phyloP scores from a whole-genome alignment of 1,284 basidiomycete genomes.

The Cryptococcus jaspeensis region DNA sequence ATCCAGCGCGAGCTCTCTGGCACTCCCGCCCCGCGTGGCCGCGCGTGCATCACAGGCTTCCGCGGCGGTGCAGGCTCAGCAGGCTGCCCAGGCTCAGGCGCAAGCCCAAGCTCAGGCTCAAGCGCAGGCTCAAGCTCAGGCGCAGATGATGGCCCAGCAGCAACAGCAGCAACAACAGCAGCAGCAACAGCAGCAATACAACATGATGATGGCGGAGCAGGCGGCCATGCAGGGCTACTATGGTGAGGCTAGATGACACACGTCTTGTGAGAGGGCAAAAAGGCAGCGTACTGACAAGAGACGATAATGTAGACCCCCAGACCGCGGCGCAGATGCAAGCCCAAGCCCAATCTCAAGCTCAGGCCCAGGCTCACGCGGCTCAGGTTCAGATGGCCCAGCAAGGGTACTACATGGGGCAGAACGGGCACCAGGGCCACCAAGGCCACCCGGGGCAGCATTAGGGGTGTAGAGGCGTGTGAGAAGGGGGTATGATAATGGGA shows the following conservation, averaged over 20 bases:
- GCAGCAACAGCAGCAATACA: conserved; percentile 32
- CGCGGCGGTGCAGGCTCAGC: conserved; percentile 41
- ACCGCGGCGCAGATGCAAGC: conserved; percentile 47
- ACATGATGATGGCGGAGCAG: conserved; percentile 32
- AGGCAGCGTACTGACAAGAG: neutral
- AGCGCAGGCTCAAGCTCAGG: conserved; percentile 51
- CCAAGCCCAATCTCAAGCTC: conserved; percentile 50
- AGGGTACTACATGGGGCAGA: conserved; percentile 35
- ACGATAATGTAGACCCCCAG: conserved; percentile 20
- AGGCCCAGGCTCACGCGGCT: conserved; percentile 46
- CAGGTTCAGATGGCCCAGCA: conserved; percentile 15
- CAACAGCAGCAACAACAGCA: conserved; percentile 48
- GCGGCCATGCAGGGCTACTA: conserved; percentile 36
- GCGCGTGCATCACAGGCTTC: conserved; percentile 41
- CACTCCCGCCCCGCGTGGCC: conserved; percentile 44
- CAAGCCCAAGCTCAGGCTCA: conserved; percentile 45
- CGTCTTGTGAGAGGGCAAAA: neutral
- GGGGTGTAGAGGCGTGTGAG: neutral
- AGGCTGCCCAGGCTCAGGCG: conserved; percentile 36
- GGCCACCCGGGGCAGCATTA: neutral
- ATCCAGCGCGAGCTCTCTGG: conserved; percentile 36
- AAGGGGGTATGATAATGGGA: neutral
- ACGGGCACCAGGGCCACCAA: conserved; percentile 19
- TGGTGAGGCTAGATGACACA: conserved; percentile 28
- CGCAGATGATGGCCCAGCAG: conserved; percentile 38